Base-by-base conservation (phyloP, 768 basidiomycete genomes). In the Strobilomyces confusus region DNA sequence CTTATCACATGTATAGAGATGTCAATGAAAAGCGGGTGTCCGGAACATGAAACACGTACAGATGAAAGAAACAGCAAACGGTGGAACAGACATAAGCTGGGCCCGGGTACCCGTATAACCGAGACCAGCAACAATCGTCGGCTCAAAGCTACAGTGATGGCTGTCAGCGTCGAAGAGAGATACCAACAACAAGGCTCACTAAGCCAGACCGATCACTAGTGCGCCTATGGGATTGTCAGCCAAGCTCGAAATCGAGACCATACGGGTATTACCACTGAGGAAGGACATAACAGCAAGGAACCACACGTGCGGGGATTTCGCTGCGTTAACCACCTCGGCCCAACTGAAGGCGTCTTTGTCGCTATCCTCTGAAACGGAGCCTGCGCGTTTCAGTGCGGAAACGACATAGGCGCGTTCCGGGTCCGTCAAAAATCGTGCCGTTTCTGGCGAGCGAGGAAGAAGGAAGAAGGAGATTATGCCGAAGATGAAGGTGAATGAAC, bases 31-130 rank as follows among this genome's bases (percentile, higher is more conserved):
- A 36, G 34, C 34, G 15, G 34, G 34, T 36, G 34, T 20, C 32
- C 3, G 4, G 34, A 14, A 32, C 11, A n/a, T 9, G 11, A 19
- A 29, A 73, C 2, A 87, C 85, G 71, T 58, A 75, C 78, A 4
- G 36, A 29, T 30, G 40, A 34, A 57, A 2, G 47, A 9, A 2
- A 44, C 36, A 20, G 37, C 52, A 19, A 44, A 55, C 8, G 47
- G 55, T 9, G 75, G 76, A 0, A 86, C 83, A 14, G 78, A 82
- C 76, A 84, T 81, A 1, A 88, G 72, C 59, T 86, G 84, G 4
- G 82, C 79, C 19, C 71, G 65, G 26, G 75, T 72, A 0, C 78
- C 74, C 1, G 74, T 72, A 62, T 79, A 84, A 29, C 84, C 85
- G 3, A 87, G 76, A 9, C 75, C 72, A 32, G 79, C 72, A 7